Evolutionary conservation across 257 asterid species (phyloP).

Genomic region (Craterostigma plantagineum): DNA sequence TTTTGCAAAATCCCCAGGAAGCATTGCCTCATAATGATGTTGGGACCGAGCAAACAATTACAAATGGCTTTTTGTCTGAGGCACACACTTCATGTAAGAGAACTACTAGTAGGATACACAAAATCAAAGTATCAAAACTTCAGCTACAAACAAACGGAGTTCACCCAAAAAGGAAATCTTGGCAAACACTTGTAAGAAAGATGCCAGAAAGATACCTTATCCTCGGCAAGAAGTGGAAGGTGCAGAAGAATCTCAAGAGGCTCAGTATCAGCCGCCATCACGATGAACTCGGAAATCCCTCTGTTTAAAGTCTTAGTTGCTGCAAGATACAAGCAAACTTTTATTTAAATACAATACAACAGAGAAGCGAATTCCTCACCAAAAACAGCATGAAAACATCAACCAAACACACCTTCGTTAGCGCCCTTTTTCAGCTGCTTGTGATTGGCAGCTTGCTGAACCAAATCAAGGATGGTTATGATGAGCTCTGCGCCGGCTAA

Average conservation of each 20-base stretch:
- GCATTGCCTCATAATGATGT: too few species aligned
- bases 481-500: conserved; percentile 74
- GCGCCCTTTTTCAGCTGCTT: conserved; percentile 96
- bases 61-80: too few species aligned
- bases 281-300: conserved; percentile 82
- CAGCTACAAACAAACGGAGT: not conserved
- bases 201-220: conserved; percentile 37
- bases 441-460: conserved; percentile 80
- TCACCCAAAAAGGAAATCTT: too few species aligned
- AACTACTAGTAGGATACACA: too few species aligned
- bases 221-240: conserved; percentile 92
- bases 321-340: conserved; percentile 17
- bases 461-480: conserved; percentile 71
- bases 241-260: conserved; percentile 92
- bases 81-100: too few species aligned
- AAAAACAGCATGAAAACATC: not conserved
- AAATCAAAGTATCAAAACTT: too few species aligned
- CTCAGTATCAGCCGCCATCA: conserved; percentile 90
- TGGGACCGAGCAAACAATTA: too few species aligned
- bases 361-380: not conserved
- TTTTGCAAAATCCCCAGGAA: too few species aligned
- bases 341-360: not conserved
- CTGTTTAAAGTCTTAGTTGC: conserved; percentile 91
- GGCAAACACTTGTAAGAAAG: not conserved
- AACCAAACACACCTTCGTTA: conserved; percentile 53